Conservation (phyloP, 805 yeast species). For the Cyberlindnera samutprakarnensis region DNA sequence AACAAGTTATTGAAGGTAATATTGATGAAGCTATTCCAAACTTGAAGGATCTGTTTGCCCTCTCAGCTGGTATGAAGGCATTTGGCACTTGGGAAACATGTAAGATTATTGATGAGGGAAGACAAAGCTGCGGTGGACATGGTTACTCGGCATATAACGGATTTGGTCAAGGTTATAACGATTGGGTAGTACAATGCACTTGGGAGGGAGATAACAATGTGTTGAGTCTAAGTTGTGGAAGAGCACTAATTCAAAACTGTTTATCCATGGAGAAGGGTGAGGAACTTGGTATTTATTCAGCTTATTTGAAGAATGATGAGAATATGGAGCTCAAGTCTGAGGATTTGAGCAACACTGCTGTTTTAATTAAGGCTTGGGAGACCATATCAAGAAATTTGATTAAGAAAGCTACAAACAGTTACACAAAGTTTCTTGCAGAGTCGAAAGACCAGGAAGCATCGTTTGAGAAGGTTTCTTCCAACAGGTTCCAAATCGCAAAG, state of each 20-base stretch:
- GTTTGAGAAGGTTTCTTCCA: constrained; percentile 19
- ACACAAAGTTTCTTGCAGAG: constrained; percentile 6
- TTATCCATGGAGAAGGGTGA: constrained; percentile 27
- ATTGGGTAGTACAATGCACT: constrained; percentile 94
- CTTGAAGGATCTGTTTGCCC: constrained; percentile 70
- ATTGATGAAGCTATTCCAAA: constrained; percentile 45
- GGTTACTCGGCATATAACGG: constrained; percentile 89
- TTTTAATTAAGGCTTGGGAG: constrained; percentile 24
- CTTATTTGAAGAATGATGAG: constrained; percentile 19
- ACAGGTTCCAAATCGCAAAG: constrained; percentile 24
- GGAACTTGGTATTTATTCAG: constrained; percentile 19
- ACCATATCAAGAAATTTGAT: constrained; percentile 22
- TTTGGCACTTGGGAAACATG: constrained; percentile 84
- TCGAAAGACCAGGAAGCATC: constrained; percentile 11
- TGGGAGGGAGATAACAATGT: constrained; percentile 98
- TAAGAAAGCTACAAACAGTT: constrained; percentile 11
- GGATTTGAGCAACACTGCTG: constrained; percentile 9
- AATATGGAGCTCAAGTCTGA: constrained; percentile 12
- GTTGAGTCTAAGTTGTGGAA: constrained; percentile 74
- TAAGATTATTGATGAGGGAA: constrained; percentile 71
- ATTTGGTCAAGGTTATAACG: constrained; percentile 78
- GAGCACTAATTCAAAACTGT: constrained; percentile 43
- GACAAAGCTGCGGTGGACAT: constrained; percentile 92
- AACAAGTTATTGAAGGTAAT: constrained; percentile 25
- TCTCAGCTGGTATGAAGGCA: constrained; percentile 85